phyloP scores from a whole-genome alignment of 2,329 filamentous ascomycete genomes.

The Cordyceps cateniannulata region DNA sequence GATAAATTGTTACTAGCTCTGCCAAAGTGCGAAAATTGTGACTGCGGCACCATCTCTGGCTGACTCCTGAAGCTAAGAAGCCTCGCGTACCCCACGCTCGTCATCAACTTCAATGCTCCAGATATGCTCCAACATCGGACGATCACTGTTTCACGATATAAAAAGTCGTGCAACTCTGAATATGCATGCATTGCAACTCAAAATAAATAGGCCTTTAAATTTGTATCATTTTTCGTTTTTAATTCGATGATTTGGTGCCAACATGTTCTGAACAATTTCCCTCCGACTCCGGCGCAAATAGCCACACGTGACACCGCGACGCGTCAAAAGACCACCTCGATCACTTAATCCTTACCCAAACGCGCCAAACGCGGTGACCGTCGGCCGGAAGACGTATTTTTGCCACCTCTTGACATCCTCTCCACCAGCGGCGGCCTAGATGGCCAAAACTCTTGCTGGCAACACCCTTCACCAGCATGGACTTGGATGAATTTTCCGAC shows the following conservation, averaged over 20 bases:
- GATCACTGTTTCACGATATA: background rate
- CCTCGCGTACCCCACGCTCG: background rate
- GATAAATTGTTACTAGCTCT: background rate
- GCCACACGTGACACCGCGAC: slow-evolving; percentile 23
- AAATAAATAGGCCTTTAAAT: background rate
- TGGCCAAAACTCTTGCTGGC: background rate
- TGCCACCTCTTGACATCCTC: background rate
- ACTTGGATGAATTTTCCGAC: slow-evolving; percentile 54
- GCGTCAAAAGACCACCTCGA: background rate
- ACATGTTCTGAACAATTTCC: background rate
- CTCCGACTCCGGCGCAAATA: background rate
- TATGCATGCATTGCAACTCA: too few relatives aligned
- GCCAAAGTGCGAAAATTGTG: background rate
- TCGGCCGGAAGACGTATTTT: background rate
- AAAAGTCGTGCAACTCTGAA: background rate
- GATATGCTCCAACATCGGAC: background rate
- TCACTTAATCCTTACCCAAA: background rate
- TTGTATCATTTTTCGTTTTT: background rate
- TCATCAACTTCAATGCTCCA: background rate
- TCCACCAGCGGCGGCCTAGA: background rate
- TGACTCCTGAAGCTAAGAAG: background rate
- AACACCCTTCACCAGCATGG: slow-evolving; percentile 21
- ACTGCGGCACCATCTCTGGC: background rate
- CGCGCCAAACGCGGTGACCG: background rate
- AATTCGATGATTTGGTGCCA: background rate